Evolutionary conservation across 352 stramenopile genomes (phyloP).

Genomic region (Pythium phragmitis): DNA sequence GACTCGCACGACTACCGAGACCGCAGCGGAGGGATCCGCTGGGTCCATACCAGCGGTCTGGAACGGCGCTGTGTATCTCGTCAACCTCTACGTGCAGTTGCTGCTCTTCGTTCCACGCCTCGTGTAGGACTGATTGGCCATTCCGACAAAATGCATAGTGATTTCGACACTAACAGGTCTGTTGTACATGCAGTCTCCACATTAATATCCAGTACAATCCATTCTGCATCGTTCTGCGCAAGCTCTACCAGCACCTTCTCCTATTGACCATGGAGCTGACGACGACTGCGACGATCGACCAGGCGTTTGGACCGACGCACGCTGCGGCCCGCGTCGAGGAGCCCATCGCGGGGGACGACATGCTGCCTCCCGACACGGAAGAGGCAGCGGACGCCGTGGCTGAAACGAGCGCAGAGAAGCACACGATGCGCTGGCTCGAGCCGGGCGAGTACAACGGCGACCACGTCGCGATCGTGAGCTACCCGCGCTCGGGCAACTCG

Average conservation of each 20-base stretch:
- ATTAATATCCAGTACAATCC: slow-evolving; percentile 73
- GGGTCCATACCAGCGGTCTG: slow-evolving; percentile 31
- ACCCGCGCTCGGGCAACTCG: slow-evolving; percentile 97
- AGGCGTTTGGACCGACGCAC: slow-evolving; percentile 9
- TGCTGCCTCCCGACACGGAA: slow-evolving; percentile 16
- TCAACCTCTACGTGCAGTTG: slow-evolving; percentile 55
- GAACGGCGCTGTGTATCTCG: slow-evolving; percentile 43
- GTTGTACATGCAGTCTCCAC: slow-evolving; percentile 32
- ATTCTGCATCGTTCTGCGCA: slow-evolving; percentile 48
- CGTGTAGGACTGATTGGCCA: slow-evolving; percentile 32
- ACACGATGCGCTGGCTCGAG: slow-evolving; percentile 63
- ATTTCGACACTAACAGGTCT: background rate
- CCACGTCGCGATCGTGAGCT: slow-evolving; percentile 92
- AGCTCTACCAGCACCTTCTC: slow-evolving; percentile 34
- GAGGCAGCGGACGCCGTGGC: slow-evolving; percentile 15
- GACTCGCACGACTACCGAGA: slow-evolving; percentile 11
- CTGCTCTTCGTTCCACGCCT: slow-evolving; percentile 70
- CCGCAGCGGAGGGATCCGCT: slow-evolving; percentile 13
- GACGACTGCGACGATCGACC: slow-evolving; percentile 12
- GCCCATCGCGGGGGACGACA: background rate
- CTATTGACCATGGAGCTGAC: slow-evolving; percentile 24
- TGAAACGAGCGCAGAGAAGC: slow-evolving; percentile 10
- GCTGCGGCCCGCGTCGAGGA: background rate
- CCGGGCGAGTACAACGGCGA: slow-evolving; percentile 63
- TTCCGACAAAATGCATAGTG: background rate